phyloP scores from a whole-genome alignment of 345 rosid species.

The Anastatica hierochuntica region DNA sequence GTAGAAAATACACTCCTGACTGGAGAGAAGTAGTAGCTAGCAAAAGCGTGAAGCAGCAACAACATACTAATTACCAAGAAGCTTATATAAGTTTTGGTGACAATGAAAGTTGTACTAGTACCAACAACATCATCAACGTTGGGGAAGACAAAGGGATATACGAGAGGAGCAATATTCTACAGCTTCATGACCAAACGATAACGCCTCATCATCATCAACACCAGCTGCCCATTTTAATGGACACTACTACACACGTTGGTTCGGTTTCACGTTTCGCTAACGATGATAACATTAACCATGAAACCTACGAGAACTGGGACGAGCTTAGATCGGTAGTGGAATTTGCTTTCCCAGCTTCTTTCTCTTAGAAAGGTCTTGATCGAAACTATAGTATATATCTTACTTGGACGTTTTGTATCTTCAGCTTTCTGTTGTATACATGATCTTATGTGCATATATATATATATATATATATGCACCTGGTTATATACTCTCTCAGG shows the following conservation, averaged over 20 bases:
- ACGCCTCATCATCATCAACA: conserved; percentile 1
- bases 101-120: conserved; percentile 23
- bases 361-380: conserved; percentile 4
- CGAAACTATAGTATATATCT: too few species aligned
- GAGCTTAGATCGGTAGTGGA: conserved; percentile 67
- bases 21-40: conserved; percentile 43
- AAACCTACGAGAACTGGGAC: conserved; percentile 48
- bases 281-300: conserved; percentile 16
- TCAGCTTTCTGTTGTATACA: too few species aligned
- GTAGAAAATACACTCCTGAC: conserved; percentile 42
- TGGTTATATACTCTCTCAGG: too few species aligned
- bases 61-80: conserved; percentile 27
- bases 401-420: too few species aligned
- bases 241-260: conserved; percentile 27
- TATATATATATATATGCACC: too few species aligned
- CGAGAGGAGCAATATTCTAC: conserved; percentile 10
- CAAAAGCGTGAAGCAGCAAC: conserved; percentile 19
- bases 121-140: conserved; percentile 13
- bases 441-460: too few species aligned
- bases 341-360: conserved; percentile 42
- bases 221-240: conserved; percentile 10
- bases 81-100: conserved; percentile 41
- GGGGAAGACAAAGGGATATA: conserved; percentile 18
- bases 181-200: conserved; percentile 2
- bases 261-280: conserved; percentile 24